Base-by-base conservation (phyloP, 2,329 filamentous ascomycete species). In the Cephalotrichum gorgonifer region DNA sequence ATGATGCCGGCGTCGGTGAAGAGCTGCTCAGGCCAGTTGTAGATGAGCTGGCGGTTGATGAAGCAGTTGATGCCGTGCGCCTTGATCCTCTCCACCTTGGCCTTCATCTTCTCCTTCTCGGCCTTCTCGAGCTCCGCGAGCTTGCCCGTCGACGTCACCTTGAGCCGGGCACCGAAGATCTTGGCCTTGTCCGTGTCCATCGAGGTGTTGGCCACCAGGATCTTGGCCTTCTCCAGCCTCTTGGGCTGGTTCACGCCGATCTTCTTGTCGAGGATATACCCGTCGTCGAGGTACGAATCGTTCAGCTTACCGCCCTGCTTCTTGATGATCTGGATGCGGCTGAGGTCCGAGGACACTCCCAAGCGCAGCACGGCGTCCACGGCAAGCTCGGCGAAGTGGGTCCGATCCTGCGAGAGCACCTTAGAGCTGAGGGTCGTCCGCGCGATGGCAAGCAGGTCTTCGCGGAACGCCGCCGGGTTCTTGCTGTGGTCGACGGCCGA, bases 131-230 rank as follows among this genome's bases (percentile, higher is more conserved):
- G 76, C 61, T 98, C 93, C n/a, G 93, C 93, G 45, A 98, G 79
- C 76, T 97, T 96, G 65, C 88, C 88, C 3, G 93, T 98, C 28
- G 88, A 91, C 57, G 88, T 86, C 52, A 98, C 93, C 78, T 97
- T 97, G 61, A 98, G 88, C 52, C 91, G 82, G 15, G 93, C 93
- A 54, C 93, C 93, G 60, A 98, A 98, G 61, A 98, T 97, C 79
- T 98, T 98, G 73, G 98, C 88, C 77, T 98, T 98, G 72, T 98
- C 93, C 31, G 93, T 98, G 69, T 98, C 93, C 93, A 98, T 98
- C 12, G 90, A 86, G 9, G 93, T 98, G 72, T 98, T 98, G 55
- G 93, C 93, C 22, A 98, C 87, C 50, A 98, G 71, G 56, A 98
- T 98, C 75, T 97, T 98, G 56, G 91, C 93, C 66, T 98, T 97